Conservation (phyloP, 352 stramenopile genomes). For the Saprolegnia diclina region DNA sequence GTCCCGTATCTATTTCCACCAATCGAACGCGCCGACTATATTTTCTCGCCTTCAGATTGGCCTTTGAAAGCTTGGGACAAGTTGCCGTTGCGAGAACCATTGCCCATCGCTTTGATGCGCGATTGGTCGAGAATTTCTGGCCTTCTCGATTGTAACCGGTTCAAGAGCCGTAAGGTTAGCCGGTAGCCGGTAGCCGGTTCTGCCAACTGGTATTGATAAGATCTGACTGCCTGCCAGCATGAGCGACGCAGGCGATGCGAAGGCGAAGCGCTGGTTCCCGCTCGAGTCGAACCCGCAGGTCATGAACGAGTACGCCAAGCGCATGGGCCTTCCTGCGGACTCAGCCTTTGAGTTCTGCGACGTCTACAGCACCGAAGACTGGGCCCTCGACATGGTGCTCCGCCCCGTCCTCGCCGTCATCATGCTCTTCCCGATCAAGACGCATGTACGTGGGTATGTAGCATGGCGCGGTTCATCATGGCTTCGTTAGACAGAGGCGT, state of each 20-base stretch:
- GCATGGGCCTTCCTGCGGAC: constrained; percentile 87
- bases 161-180: neutral
- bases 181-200: neutral
- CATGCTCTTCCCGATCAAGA: constrained; percentile 95
- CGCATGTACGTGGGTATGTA: constrained; percentile 42
- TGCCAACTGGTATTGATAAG: neutral
- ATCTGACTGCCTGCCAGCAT: neutral
- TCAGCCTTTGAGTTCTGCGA: constrained; percentile 86
- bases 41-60: neutral
- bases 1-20: neutral
- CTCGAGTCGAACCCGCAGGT: constrained; percentile 94
- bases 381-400: constrained; percentile 95
- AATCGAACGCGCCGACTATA: neutral
- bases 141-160: neutral
- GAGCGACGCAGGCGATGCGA: neutral
- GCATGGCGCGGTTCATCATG: constrained; percentile 23
- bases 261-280: constrained; percentile 79
- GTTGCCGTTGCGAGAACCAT: neutral
- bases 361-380: constrained; percentile 94
- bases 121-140: neutral
- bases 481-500: constrained; percentile 54
- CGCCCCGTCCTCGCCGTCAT: constrained; percentile 89
- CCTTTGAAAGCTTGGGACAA: neutral
- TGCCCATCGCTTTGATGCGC: neutral
- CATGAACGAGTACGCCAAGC: constrained; percentile 93